Evolutionary conservation across 2,329 filamentous ascomycete genomes (phyloP).

Genomic region (Zelopaecilomyces penicillatus): DNA sequence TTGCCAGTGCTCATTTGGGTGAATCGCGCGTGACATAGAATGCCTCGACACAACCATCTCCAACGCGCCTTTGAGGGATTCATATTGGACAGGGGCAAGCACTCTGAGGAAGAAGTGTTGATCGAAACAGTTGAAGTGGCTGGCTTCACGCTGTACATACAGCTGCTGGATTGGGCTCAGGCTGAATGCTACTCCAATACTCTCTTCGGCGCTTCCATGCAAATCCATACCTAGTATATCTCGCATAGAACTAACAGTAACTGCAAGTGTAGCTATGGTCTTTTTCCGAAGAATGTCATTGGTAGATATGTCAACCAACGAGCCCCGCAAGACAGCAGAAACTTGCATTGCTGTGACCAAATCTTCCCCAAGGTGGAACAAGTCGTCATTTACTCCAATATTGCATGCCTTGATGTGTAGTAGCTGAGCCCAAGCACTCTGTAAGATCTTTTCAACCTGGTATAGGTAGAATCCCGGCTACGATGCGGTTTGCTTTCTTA

Average conservation of each 20-base stretch:
- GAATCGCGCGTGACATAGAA: background rate
- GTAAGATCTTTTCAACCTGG: background rate
- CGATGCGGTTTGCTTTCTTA: too few species aligned
- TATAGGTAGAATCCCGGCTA: too few species aligned
- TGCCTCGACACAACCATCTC: background rate
- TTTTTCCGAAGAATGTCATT: background rate
- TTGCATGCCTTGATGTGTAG: background rate
- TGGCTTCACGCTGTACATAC: background rate
- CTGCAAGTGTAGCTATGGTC: background rate
- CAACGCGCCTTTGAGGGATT: background rate
- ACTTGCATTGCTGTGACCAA: background rate
- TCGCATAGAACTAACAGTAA: background rate
- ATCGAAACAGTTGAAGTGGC: background rate
- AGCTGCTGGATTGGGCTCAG: background rate
- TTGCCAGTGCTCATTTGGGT: background rate
- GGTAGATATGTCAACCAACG: background rate
- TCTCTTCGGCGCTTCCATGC: background rate
- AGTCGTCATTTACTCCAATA: background rate
- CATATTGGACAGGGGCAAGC: background rate
- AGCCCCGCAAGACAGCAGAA: background rate
- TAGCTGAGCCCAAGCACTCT: background rate
- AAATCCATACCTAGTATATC: background rate
- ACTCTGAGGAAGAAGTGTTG: background rate
- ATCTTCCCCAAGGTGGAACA: background rate
- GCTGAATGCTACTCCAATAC: background rate